phyloP scores from a whole-genome alignment of 2,329 filamentous ascomycete genomes.

The Fusarium musae region DNA sequence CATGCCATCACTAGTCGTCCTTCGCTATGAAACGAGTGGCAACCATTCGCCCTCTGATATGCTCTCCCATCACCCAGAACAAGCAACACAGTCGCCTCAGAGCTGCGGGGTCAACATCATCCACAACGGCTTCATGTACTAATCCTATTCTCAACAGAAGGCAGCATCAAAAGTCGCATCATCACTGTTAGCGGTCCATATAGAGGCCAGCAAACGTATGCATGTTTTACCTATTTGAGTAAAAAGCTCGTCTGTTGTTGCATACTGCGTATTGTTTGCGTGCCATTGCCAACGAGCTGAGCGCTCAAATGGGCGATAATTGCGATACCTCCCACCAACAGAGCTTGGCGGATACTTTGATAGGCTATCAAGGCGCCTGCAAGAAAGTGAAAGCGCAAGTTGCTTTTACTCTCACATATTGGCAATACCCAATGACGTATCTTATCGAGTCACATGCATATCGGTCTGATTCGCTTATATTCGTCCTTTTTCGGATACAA shows the following conservation, averaged over 20 bases:
- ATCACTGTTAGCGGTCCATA: not conserved
- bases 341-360: not conserved
- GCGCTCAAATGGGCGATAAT: not conserved
- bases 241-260: not conserved
- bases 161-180: not conserved
- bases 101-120: not conserved
- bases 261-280: not conserved
- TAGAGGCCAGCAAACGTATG: not conserved
- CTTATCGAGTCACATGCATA: not conserved
- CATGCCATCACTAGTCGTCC: too few species aligned
- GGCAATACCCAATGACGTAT: not conserved
- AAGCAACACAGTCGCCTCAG: not conserved
- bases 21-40: too few species aligned
- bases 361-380: not conserved
- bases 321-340: not conserved
- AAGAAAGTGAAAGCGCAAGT: not conserved
- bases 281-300: not conserved
- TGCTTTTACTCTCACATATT: not conserved
- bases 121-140: not conserved
- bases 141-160: not conserved
- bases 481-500: not conserved
- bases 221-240: not conserved
- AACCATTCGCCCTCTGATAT: not conserved
- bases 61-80: not conserved
- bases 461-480: not conserved